Base-by-base conservation (phyloP, 2,329 filamentous ascomycete species). In the Furcasterigmium sp. region DNA sequence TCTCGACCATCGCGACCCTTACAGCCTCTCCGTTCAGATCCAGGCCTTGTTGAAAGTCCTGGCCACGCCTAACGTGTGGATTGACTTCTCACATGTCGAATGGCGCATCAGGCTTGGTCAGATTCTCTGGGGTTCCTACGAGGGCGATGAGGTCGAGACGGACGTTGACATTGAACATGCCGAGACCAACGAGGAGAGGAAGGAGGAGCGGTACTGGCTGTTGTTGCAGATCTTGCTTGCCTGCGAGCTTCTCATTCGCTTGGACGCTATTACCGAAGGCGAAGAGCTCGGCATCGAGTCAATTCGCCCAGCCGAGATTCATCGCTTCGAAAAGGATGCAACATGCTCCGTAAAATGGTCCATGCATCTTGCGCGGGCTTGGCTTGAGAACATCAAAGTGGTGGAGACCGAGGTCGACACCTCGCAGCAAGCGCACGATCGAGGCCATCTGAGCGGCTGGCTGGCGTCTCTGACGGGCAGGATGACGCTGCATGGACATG, bases 41-140 rank as follows among this genome's bases (percentile, higher is more conserved):
- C 72, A 82, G 51, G 76, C 80, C 4, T 64, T 89, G 15, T 72
- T 88, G 37, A 80, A 80, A 56, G 76, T 84, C 9, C 70, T 89
- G 36, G 77, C 75, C 1, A 66, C 78, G 8, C 73, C 80, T 42
- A 82, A 84, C 44, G 76, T 86, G 37, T 89, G 85, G 85, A 75
- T 85, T 41, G 84, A 89, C 60, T 85, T 89, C 51, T 84, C 82
- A 17, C 73, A 82, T 25, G 80, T 88, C 7, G 84, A 88, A 56
- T 88, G 84, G 84, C 75, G 85, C 29, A 84, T 89, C 45, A 73
- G 83, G 11, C 68, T 89, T 2, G 85, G 85, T 7, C 84, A 87
- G 60, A 72, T 88, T 34, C 62, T 89, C 3, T 89, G 84, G 84
- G 81, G 75, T 14, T 64, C 69, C 14, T 63, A 68, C 6, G 57